A percentile compares a stretch with the other conserved stretches of the same genome.
Evolutionary conservation across 371 early-diverging fungal genomes (phyloP).

Genomic region (Furculomyces boomerangus): DNA sequence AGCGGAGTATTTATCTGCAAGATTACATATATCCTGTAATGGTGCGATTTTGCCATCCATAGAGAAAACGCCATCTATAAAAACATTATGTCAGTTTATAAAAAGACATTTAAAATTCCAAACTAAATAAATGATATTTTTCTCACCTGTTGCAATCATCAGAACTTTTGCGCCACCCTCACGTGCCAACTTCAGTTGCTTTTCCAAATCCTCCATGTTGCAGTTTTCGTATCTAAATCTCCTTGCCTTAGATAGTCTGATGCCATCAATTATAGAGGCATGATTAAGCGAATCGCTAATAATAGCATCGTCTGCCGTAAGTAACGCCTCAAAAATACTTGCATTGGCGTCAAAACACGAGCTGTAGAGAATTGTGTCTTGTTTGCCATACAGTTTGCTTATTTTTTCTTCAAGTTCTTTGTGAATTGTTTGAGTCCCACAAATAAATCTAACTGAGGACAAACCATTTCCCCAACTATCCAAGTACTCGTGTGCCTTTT

Average conservation of each 20-base stretch:
- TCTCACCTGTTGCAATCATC: constrained; percentile 28
- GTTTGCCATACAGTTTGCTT: constrained; percentile 29
- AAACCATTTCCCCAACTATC: constrained; percentile 35
- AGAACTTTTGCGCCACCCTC: constrained; percentile 29
- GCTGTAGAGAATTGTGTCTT: constrained; percentile 40
- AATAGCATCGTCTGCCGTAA: constrained; percentile 36
- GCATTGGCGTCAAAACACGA: constrained; percentile 52
- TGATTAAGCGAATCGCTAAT: constrained; percentile 42
- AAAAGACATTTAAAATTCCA: no score
- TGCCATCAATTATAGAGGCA: constrained; percentile 45
- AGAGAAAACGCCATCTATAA: constrained; percentile 39
- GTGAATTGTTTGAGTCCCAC: constrained; percentile 44
- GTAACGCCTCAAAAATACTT: constrained; percentile 38
- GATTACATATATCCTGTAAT: constrained; percentile 33
- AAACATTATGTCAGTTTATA: no score
- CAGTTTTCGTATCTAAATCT: constrained; percentile 36
- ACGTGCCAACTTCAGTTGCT: constrained; percentile 24
- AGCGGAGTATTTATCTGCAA: constrained; percentile 39
- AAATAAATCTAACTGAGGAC: constrained; percentile 41
- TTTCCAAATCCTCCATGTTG: constrained; percentile 32
- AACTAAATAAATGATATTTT: no score
- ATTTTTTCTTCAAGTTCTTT: constrained; percentile 36
- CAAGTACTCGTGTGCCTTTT: constrained; percentile 25
- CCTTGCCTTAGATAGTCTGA: constrained; percentile 39
- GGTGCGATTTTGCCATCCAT: constrained; percentile 46